Conservation (phyloP, 768 basidiomycete genomes). For the Peribolospora kevripleyi region DNA sequence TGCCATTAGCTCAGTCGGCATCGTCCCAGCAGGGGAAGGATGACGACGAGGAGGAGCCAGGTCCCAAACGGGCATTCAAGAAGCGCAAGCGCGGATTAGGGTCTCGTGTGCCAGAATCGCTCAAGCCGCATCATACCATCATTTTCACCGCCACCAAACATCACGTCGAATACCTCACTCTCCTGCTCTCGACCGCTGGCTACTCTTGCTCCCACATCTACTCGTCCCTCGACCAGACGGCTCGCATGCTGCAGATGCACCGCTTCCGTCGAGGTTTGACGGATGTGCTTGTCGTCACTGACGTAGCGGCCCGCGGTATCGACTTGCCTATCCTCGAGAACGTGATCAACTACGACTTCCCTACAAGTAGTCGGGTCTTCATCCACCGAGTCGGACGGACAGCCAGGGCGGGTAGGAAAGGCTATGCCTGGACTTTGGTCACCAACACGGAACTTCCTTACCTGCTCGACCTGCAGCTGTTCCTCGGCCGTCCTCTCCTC, state of each 20-base stretch:
- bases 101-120: conserved; percentile 11
- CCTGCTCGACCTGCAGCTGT: conserved; percentile 75
- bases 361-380: conserved; percentile 74
- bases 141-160: conserved; percentile 94
- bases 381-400: conserved; percentile 93
- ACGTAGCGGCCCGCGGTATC: conserved; percentile 92
- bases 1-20: conserved; percentile 28
- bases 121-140: conserved; percentile 68
- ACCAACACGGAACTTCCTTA: conserved; percentile 66
- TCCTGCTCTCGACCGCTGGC: conserved; percentile 49
- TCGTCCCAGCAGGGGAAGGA: conserved; percentile 17
- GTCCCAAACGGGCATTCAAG: conserved; percentile 17
- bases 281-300: conserved; percentile 77
- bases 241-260: conserved; percentile 72
- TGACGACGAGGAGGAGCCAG: conserved; percentile 13
- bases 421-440: conserved; percentile 91
- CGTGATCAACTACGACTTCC: conserved; percentile 96
- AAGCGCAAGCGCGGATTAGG: conserved; percentile 12
- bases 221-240: conserved; percentile 76
- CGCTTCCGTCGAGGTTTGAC: conserved; percentile 59
- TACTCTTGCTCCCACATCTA: conserved; percentile 87
- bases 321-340: conserved; percentile 92
- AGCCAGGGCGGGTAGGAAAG: conserved; percentile 76
- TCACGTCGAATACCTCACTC: conserved; percentile 81
- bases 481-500: conserved; percentile 51